Conservation (phyloP, 1,284 basidiomycete genomes). For the Ustilago xerochloae region DNA sequence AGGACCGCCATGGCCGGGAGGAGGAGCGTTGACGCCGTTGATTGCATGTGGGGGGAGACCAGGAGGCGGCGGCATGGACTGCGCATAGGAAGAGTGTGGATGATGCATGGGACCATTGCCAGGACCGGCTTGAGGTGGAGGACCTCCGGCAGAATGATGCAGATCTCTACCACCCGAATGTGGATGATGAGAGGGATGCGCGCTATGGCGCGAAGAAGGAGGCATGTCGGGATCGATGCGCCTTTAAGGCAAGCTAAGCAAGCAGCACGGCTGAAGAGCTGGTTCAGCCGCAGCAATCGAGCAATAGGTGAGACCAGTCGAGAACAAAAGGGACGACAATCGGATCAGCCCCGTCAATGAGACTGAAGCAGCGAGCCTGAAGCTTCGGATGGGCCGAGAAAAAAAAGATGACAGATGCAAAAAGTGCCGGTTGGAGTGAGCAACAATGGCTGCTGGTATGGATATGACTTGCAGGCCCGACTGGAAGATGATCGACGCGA, state of each 20-base stretch:
- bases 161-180: constrained; percentile 34
- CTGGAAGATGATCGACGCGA: too few relatives aligned
- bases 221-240: constrained; percentile 21
- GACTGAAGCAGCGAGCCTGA: background rate
- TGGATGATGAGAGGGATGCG: constrained; percentile 44
- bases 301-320: background rate
- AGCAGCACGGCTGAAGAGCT: background rate
- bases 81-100: constrained; percentile 42
- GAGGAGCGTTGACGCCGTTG: constrained; percentile 42
- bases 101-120: constrained; percentile 44
- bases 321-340: background rate
- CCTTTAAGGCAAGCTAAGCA: constrained; percentile 3
- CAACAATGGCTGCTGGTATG: background rate
- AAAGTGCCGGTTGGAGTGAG: background rate
- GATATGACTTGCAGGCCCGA: background rate
- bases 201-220: constrained; percentile 39
- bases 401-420: background rate
- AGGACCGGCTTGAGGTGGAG: constrained; percentile 33
- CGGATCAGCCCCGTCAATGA: too few relatives aligned
- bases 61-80: constrained; percentile 50
- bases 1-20: constrained; percentile 17
- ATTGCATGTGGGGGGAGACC: constrained; percentile 43
- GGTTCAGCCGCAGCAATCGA: background rate
- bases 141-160: constrained; percentile 25
- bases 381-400: background rate